Percentiles rank a stretch among this genome's conserved stretches.
Evolutionary conservation across 257 asterid species (phyloP).

Genomic region (Marsdenia floribunda): DNA sequence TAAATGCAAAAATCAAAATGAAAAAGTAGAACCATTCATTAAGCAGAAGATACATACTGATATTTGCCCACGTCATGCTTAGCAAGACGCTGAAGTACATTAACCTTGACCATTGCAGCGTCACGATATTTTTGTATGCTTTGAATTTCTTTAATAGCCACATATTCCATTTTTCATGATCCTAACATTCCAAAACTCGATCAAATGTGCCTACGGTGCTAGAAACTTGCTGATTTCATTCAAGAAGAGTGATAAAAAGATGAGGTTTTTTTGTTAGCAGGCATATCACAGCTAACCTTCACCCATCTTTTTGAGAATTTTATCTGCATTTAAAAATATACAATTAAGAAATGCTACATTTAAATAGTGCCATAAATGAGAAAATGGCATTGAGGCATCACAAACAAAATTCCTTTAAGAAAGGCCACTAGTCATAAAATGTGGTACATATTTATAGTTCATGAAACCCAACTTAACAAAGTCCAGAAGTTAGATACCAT

Average conservation of each 20-base stretch:
- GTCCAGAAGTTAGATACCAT: neutral
- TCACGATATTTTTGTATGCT: conserved; percentile 74
- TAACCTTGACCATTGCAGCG: conserved; percentile 77
- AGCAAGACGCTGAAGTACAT: conserved; percentile 59
- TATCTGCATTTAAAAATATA: conserved; percentile 43
- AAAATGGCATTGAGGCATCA: neutral
- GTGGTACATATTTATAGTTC: neutral
- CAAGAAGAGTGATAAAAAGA: conserved; percentile 59
- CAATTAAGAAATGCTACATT: neutral
- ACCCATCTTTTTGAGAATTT: conserved; percentile 84
- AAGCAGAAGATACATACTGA: conserved; percentile 40
- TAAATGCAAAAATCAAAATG: conserved; percentile 14
- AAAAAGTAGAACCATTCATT: conserved; percentile 12
- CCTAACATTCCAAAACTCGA: conserved; percentile 93
- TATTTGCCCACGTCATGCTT: conserved; percentile 46
- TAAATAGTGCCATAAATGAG: neutral
- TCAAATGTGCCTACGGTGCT: conserved; percentile 96
- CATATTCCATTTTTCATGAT: conserved; percentile 58
- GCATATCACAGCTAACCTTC: conserved; percentile 81
- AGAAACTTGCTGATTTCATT: conserved; percentile 70
- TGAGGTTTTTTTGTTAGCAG: conserved; percentile 56
- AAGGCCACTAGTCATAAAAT: neutral
- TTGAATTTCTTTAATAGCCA: conserved; percentile 75
- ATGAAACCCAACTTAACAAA: neutral
- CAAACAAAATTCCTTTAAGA: neutral